Percentiles rank a stretch among this genome's conserved stretches.
These are phyloP conservation scores for Rheum nobile DNA, from an alignment of 148 eudicot species.

Conservation along the genomic window DNA sequence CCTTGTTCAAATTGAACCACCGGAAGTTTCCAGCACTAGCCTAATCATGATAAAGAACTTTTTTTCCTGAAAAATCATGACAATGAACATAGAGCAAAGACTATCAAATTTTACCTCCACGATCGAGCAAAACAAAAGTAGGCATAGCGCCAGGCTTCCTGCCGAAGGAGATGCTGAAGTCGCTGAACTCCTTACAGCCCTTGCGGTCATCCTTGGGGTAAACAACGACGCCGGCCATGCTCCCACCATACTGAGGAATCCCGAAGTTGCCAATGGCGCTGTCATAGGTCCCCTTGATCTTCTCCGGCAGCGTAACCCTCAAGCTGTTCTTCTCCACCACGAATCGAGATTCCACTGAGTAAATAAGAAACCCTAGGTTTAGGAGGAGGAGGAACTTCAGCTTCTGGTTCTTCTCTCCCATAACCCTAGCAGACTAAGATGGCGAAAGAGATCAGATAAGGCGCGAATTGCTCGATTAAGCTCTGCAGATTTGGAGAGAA, in stretches of 20 bases:
- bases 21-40: neutral
- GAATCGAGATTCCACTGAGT: constrained; percentile 36
- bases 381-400: neutral
- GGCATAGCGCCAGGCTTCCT: constrained; percentile 83
- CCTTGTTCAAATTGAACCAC: neutral
- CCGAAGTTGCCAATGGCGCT: constrained; percentile 94
- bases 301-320: constrained; percentile 59
- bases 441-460: constrained; percentile 2
- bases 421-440: neutral
- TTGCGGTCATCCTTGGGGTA: constrained; percentile 72
- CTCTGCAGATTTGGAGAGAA: neutral
- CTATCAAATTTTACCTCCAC: constrained; percentile 43
- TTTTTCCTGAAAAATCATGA: no score
- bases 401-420: constrained; percentile 4
- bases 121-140: constrained; percentile 68
- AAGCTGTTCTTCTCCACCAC: constrained; percentile 92
- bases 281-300: constrained; percentile 61
- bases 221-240: constrained; percentile 69
- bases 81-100: neutral
- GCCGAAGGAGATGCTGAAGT: constrained; percentile 49
- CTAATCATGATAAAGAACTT: neutral
- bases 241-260: constrained; percentile 82
- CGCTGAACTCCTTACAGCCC: constrained; percentile 50
- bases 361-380: constrained; percentile 39
- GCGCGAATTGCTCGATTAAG: neutral